Evolutionary conservation across 805 yeast genomes (phyloP).

Genomic region (Debaryomyces prosopidis): DNA sequence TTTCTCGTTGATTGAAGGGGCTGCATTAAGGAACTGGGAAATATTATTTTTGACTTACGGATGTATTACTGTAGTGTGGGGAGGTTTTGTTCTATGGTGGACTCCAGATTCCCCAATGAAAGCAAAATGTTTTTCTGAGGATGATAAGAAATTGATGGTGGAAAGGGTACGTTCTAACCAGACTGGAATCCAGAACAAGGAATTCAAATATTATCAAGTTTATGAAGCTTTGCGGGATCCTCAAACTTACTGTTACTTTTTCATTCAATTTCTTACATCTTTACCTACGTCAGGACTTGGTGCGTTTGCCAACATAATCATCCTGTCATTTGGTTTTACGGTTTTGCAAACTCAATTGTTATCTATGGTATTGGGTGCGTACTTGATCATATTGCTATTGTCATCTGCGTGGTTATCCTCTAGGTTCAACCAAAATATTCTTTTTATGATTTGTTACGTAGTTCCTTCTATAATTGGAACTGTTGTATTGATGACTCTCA

Average conservation of each 20-base stretch:
- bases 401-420: conserved; percentile 6
- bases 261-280: conserved; percentile 22
- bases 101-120: conserved; percentile 36
- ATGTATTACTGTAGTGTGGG: conserved; percentile 53
- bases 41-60: conserved; percentile 62
- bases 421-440: conserved; percentile 15
- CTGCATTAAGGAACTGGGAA: conserved; percentile 55
- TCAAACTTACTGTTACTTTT: conserved; percentile 35
- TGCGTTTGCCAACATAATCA: conserved; percentile 29
- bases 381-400: conserved; percentile 12
- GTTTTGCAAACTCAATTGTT: conserved; percentile 11
- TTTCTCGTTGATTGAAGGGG: conserved; percentile 18
- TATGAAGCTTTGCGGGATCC: conserved; percentile 35
- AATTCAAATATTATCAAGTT: conserved; percentile 37
- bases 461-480: conserved; percentile 24
- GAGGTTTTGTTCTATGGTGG: conserved; percentile 46
- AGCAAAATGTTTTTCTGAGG: conserved; percentile 39
- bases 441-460: conserved; percentile 15
- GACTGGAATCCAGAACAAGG: conserved; percentile 44
- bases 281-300: conserved; percentile 42
- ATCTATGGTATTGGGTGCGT: neutral
- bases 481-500: conserved; percentile 19
- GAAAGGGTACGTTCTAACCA: conserved; percentile 31
- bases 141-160: conserved; percentile 34
- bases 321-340: neutral